Base-by-base conservation (phyloP, 116 monocot genomes). In the Cymodocea nodosa region DNA sequence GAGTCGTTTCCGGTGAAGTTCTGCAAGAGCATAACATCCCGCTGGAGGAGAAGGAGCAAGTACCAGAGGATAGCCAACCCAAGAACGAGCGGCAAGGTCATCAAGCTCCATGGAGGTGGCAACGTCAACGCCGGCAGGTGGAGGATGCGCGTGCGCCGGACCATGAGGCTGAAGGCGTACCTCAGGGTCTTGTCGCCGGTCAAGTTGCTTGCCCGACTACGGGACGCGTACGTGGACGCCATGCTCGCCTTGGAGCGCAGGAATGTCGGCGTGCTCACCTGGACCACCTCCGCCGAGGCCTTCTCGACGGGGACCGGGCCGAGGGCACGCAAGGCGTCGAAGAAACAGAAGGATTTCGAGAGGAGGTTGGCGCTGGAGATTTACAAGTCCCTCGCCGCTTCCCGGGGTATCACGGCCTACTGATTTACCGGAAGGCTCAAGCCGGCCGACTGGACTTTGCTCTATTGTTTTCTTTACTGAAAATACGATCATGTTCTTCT, bases 211-310 rank as follows among this genome's bases (percentile, higher is more conserved):
- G 64, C 53, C 20, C 56, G 69, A 34, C 15, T 82, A 6, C 65
- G 77, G 62, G 79, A 88, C 15, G 72, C 79, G 10, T 84, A 84
- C 70, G 67, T 88, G 14, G 68, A 77, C 50, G 60, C 62, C 50
- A 87, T 87, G 84, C 53, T 87, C 15, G 73, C 74, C 30, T 13
- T 83, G 11, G 72, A 79, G 16, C 70, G 77, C 25, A 82, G 65
- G 67, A 74, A 71, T 9, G 76, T 68, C 6, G 30, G 59, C 13
- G 22, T 56, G 5, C 25, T 76, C 44, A 56, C 70, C 51, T 52
- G 52, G 2, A 22, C 59, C 51, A 15, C 60, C 2, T 35, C 60
- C 13, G 11, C 52, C 8, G 74, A 67, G 1, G 51, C 22, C 10
- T 49, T 67, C 8, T 67, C 67, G 60, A 15, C 55, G 6, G 37